Conservation (phyloP, 352 stramenopile species). For the Globisporangium sylvaticum region DNA sequence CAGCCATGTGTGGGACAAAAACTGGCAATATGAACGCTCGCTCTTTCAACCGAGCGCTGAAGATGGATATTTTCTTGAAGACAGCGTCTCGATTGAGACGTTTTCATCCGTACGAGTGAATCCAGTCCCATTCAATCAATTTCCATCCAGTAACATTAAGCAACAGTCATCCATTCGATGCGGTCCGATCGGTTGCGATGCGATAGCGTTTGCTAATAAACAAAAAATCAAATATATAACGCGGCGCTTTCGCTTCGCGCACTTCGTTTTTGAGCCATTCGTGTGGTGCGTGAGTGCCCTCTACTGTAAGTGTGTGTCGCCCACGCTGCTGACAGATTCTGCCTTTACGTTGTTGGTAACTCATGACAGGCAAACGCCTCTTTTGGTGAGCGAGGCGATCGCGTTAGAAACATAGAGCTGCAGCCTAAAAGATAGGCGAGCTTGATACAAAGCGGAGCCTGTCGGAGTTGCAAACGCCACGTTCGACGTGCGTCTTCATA, state of each 20-base stretch:
- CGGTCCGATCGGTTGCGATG: neutral
- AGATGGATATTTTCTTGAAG: neutral
- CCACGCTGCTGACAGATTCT: neutral
- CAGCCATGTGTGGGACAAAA: neutral
- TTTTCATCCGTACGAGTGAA: neutral
- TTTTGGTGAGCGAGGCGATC: neutral
- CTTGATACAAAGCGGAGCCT: too few relatives aligned
- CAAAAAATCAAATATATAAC: neutral
- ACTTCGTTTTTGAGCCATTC: neutral
- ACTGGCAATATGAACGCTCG: neutral
- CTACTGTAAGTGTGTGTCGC: neutral
- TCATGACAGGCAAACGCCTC: neutral
- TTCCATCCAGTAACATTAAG: neutral
- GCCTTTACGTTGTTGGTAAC: neutral
- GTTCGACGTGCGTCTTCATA: too few relatives aligned
- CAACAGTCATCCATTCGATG: neutral
- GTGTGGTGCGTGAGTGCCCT: neutral
- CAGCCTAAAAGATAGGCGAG: too few relatives aligned
- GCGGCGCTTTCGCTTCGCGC: neutral
- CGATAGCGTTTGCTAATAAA: neutral
- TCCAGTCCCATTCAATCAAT: neutral
- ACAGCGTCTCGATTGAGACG: neutral
- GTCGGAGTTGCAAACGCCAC: too few relatives aligned
- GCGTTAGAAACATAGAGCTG: neutral
- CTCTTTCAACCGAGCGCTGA: neutral